Percentiles rank a stretch among this genome's conserved stretches.
Conservation (phyloP, 352 stramenopile species). For the Discostella stelligera region DNA sequence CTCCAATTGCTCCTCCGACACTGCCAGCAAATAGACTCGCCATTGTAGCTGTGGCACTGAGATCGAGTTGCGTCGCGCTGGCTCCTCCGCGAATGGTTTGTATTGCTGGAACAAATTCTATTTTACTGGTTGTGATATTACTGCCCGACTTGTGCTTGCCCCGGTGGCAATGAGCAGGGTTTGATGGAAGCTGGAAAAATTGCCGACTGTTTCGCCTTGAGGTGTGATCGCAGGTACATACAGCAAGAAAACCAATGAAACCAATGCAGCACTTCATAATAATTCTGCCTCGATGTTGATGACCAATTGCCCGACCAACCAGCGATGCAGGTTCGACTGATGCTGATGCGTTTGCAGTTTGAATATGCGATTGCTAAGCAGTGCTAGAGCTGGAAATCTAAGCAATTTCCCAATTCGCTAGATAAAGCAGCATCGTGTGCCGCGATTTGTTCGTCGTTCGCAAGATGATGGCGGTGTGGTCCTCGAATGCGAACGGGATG, state of each 20-base stretch:
- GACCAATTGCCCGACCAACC: not conserved
- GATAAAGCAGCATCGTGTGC: no score
- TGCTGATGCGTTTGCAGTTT: no score
- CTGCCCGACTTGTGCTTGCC: not conserved
- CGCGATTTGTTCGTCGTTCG: no score
- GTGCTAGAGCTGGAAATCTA: no score
- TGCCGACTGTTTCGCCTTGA: slow-evolving; percentile 6
- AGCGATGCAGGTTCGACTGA: slow-evolving; percentile 4
- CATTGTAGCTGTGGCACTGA: slow-evolving; percentile 33
- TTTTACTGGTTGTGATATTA: not conserved
- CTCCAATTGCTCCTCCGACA: slow-evolving; percentile 66
- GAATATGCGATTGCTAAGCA: no score
- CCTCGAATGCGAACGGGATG: no score
- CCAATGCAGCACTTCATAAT: slow-evolving; percentile 34
- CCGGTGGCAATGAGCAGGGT: not conserved
- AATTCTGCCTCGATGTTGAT: slow-evolving; percentile 1
- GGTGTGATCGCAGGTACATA: slow-evolving; percentile 21
- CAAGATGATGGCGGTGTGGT: no score
- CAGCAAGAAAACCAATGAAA: slow-evolving; percentile 37
- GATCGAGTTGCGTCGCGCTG: slow-evolving; percentile 33
- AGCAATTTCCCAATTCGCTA: no score
- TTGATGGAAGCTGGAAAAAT: not conserved
- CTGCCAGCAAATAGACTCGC: slow-evolving; percentile 62
- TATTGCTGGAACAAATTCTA: not conserved
- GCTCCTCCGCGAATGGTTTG: slow-evolving; percentile 8